Base-by-base conservation (phyloP, 2,329 filamentous ascomycete species). In the Tolypocladium capitatum region DNA sequence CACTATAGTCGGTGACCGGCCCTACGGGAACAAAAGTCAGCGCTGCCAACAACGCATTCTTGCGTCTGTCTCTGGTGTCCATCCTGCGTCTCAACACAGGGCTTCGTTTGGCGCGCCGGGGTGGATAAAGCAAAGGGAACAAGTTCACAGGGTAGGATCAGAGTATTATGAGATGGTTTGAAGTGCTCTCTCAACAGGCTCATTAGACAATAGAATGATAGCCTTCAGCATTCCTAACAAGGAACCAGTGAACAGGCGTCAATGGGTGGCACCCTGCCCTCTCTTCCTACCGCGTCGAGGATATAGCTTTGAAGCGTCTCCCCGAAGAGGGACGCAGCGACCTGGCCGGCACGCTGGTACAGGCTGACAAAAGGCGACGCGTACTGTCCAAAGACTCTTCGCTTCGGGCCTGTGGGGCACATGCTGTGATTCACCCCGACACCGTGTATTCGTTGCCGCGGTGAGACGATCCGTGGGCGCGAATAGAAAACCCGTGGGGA, bases 1-100 rank as follows among this genome's bases (percentile, higher is more conserved):
- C 84, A 59, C 88, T 85, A 75, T 95, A 95, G 66, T 96, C 90
- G 41, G 90, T 96, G 14, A 94, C 87, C 41, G 89, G 85, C 53
- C 89, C 88, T 94, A 52, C 46, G 30, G 45, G 48, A 47, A 46
- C 14, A 45, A 34, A 31, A 9, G 47, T 55, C 46, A 63, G 58
- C 51, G 46, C 36, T 36, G 47, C 35, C 46, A 52, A 51, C 30
- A 48, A 48, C 11, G 28, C 27, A 13, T 28, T 47, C 16, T 48
- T 51, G 36, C 50, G 46, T 32, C 35, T 44, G 21, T 50, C 43
- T 24, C 49, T 46, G 10, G 11, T 36, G 20, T 52, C 49, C 47
- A 50, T 51, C 18, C 2, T 28, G 24, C 16, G 24, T 13, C 27
- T 42, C 38, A 11, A 41, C 21, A 8, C 36, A 3, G 16, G 4